A percentile compares a stretch with the other conserved stretches of the same genome.
Conservation (phyloP, 192 early-diverging fungal genomes). For the Gaertneriomyces semiglobifer region DNA sequence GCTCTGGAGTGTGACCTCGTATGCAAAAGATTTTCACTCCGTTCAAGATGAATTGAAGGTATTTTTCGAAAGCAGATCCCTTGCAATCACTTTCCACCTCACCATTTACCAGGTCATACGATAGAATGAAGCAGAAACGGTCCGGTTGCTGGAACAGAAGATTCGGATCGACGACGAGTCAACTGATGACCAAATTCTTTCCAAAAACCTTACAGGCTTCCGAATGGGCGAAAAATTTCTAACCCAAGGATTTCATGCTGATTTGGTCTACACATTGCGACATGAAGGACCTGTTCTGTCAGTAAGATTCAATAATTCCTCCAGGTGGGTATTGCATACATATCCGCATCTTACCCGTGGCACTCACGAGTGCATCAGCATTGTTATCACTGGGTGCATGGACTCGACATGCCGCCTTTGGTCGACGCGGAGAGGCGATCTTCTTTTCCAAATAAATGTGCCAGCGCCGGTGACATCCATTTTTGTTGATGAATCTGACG, state of each 20-base stretch:
- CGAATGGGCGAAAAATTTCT: slow-evolving; percentile 40
- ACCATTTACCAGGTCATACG: slow-evolving; percentile 8
- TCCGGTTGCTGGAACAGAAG: slow-evolving; percentile 27
- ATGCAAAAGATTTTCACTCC: slow-evolving; percentile 40
- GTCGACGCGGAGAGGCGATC: slow-evolving; percentile 52
- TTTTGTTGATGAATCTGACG: slow-evolving; percentile 30
- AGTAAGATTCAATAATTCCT: slow-evolving; percentile 42
- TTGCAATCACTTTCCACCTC: background rate
- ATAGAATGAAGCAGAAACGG: slow-evolving; percentile 25
- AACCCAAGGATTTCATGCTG: slow-evolving; percentile 49
- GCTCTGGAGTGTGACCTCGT: slow-evolving; percentile 53
- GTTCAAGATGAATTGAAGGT: slow-evolving; percentile 41
- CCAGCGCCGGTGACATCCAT: slow-evolving; percentile 44
- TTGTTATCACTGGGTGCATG: slow-evolving; percentile 53
- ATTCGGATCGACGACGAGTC: slow-evolving; percentile 42
- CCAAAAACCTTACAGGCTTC: slow-evolving; percentile 32
- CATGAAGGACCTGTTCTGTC: slow-evolving; percentile 55
- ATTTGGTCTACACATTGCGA: slow-evolving; percentile 50
- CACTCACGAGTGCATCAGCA: slow-evolving; percentile 25
- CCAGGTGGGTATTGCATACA: slow-evolving; percentile 32
- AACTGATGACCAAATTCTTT: slow-evolving; percentile 35
- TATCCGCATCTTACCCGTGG: background rate
- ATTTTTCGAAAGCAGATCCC: slow-evolving; percentile 9
- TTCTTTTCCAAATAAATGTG: slow-evolving; percentile 62
- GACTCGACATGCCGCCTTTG: slow-evolving; percentile 56